Conservation (phyloP, 1,284 basidiomycete genomes). For the Bjerkandera adusta region DNA sequence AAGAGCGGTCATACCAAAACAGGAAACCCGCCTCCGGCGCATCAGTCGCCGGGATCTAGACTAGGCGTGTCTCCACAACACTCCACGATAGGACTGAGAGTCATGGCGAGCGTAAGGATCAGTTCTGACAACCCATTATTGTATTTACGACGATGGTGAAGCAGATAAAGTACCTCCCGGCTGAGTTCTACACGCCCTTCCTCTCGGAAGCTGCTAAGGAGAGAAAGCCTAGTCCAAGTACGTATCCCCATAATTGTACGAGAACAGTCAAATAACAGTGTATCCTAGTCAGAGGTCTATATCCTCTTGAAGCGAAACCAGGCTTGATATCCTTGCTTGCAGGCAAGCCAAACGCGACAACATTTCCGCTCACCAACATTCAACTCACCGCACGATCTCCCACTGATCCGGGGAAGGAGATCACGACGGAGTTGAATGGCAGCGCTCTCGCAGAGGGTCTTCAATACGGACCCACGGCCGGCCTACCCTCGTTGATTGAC, state of each 20-base stretch:
- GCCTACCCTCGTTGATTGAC: slow-evolving; percentile 58
- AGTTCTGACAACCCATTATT: no score
- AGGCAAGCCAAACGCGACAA: slow-evolving; percentile 84
- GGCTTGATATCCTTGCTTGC: slow-evolving; percentile 87
- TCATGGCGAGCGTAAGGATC: no score
- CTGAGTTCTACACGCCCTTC: slow-evolving; percentile 51
- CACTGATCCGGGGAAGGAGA: slow-evolving; percentile 39
- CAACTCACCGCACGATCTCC: slow-evolving; percentile 54
- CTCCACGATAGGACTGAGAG: no score
- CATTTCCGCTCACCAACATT: slow-evolving; percentile 86
- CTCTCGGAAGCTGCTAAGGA: slow-evolving; percentile 57
- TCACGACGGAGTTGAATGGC: slow-evolving; percentile 51
- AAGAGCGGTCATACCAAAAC: no score
- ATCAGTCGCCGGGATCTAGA: no score
- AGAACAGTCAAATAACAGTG: not conserved
- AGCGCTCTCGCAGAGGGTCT: slow-evolving; percentile 60
- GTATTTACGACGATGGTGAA: no score
- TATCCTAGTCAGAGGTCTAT: slow-evolving; percentile 44
- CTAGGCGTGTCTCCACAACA: no score
- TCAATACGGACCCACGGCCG: slow-evolving; percentile 80
- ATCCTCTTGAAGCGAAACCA: slow-evolving; percentile 75
- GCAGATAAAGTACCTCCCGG: slow-evolving; percentile 34
- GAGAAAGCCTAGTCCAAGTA: slow-evolving; percentile 61
- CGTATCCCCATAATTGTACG: slow-evolving; percentile 22
- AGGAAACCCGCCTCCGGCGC: no score